Evolutionary conservation across 345 rosid species (phyloP).

Genomic region (Cardamine occulta): DNA sequence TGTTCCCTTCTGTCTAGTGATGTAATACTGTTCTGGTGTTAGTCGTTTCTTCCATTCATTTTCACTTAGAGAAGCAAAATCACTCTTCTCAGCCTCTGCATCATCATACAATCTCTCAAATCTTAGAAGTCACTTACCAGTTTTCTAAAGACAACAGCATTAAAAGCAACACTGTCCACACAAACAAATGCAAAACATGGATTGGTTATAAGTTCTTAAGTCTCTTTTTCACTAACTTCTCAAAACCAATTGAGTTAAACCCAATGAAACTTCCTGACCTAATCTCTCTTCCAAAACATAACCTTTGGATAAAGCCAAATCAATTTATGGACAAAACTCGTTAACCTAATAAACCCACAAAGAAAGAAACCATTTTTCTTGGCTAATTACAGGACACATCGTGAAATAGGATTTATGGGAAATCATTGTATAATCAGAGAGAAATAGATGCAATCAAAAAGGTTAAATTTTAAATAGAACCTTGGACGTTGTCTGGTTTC

Average conservation of each 20-base stretch:
- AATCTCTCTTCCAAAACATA: conserved; percentile 7
- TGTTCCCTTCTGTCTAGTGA: conserved; percentile 84
- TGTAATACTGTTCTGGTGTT: conserved; percentile 65
- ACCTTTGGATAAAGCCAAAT: neutral
- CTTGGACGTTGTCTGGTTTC: conserved; percentile 64
- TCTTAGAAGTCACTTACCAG: neutral
- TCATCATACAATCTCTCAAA: neutral
- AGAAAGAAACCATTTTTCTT: neutral
- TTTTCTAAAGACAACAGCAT: neutral
- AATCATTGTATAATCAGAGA: neutral
- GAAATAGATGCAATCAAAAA: conserved; percentile 4
- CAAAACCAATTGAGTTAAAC: conserved; percentile 1
- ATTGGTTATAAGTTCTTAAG: neutral
- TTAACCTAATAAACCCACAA: conserved; percentile 1
- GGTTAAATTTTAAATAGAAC: neutral
- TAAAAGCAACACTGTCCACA: neutral
- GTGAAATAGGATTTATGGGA: neutral
- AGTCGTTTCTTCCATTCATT: conserved; percentile 83
- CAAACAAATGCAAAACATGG: neutral
- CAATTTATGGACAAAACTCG: neutral
- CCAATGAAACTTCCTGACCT: neutral
- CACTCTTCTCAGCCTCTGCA: conserved; percentile 51
- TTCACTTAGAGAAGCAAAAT: conserved; percentile 53
- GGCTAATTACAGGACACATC: neutral
- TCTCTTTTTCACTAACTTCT: neutral